These are phyloP conservation scores for Eucalyptus rudis DNA, from an alignment of 345 rosid genomes.

Conservation along the genomic window DNA sequence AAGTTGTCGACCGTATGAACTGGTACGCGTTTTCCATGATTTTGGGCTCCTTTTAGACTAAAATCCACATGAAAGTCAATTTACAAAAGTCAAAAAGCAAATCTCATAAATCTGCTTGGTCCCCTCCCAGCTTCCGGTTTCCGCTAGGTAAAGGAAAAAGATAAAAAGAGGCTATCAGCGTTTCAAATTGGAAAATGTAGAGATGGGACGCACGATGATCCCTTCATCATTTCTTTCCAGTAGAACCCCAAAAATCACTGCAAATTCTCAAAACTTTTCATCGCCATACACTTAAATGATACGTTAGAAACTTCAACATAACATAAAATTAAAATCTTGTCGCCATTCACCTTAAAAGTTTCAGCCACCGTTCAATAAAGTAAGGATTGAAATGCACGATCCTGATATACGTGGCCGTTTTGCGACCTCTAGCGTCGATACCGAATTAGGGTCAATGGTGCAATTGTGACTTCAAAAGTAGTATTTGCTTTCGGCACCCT, in stretches of 20 bases:
- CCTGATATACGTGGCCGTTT: not conserved
- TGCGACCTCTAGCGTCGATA: not conserved
- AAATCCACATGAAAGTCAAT: not conserved
- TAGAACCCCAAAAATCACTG: not conserved
- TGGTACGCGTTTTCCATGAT: not conserved
- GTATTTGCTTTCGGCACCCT: not conserved
- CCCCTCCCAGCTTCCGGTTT: not conserved
- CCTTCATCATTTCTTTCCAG: not conserved
- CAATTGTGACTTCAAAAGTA: not conserved
- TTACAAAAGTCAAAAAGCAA: not conserved
- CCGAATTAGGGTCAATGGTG: not conserved
- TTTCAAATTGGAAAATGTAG: not conserved
- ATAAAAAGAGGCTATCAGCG: not conserved
- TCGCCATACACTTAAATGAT: not conserved
- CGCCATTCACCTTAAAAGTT: not conserved
- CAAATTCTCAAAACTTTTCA: not conserved
- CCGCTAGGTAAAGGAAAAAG: accelerated
- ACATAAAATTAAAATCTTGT: no score
- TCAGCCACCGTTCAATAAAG: no score
- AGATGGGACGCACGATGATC: not conserved
- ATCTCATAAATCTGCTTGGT: not conserved
- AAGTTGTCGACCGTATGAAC: not conserved
- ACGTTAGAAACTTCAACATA: not conserved
- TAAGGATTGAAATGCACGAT: not conserved
- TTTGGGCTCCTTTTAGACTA: not conserved